Evolutionary conservation across 1,284 basidiomycete species (phyloP), one percentile per base, ranked within the genome.

Genomic region (Boletus semigastroideus): DNA sequence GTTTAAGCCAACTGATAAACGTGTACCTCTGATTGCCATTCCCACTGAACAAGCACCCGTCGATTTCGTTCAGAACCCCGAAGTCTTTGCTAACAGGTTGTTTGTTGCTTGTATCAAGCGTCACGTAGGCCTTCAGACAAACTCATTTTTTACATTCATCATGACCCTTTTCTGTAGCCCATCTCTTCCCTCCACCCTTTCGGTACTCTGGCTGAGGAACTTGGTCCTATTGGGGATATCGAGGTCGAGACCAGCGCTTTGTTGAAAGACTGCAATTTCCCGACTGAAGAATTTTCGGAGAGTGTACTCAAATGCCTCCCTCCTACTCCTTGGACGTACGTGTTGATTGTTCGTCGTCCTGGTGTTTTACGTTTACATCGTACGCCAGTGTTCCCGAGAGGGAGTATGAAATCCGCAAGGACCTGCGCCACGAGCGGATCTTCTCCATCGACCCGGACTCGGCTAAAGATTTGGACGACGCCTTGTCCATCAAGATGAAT

Each of bases 1-100:
- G 97, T 98, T 99, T 82, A 96, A 98, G 73, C 97, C 97, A 3
- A 98, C 96, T 34, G 95, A 98, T 79, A 99, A 99, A 76, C 91
- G 97, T 57, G 97, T 99, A 6, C 97, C 97, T 46, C 81, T 99
- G 41, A 98, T 99, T 65, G 97, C 97, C 49, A 99, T 99, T 60
- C 97, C 96, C n/a, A 97, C 94, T 13, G 97, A 99, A 67, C 97
- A 99, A 74, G 96, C 97, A 0, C 97, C 97, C 5, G 81, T 80
- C 14, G 96, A 98, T 72, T 99, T 99, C 66, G 87, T 99, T 55
- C 92, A 94, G 68, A 94, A 94, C 68, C 88, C 94, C 8, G 95
- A 97, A 56, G 80, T 81, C 7, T 99, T 98, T 69, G 84, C 86
- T 33, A 84, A 96, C 74, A 91, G 86, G 63, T 78, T 99, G 39